Base-by-base conservation (phyloP, 2,329 filamentous ascomycete genomes). In the Xylariomycetidae sp. region DNA sequence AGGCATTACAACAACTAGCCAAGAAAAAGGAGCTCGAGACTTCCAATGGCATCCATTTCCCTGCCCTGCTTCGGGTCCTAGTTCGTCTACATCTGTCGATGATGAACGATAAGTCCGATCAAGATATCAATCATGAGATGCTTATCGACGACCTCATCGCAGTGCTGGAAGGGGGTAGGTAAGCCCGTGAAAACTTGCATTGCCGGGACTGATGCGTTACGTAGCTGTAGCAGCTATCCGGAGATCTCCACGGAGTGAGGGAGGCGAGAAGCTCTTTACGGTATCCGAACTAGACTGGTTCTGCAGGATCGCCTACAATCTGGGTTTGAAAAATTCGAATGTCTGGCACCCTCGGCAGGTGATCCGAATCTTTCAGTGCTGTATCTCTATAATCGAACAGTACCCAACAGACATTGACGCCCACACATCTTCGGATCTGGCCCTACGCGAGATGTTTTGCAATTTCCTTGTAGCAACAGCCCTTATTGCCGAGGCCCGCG, bases 201-300 rank as follows among this genome's bases (percentile, higher is more conserved):
- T 22, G 5, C 13, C 26, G 14, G 22, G 34, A 26, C 36, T 50
- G 32, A 49, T 25, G 9, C 16, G 23, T 33, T 29, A 38, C 37
- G 25, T 36, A 57, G 69, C 69, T 13, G 56, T 60, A 3, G 62
- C 64, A 26, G 62, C 67, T 16, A 69, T 59, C 19, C 45, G 62
- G 19, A 44, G 58, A 38, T 58, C 54, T 13, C 61, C 50, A 3
- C 63, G 51, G 32, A 63, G 63, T 42, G 54, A 48, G 25, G 48
- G 62, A 13, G 66, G 63, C 7, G 57, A 60, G 19, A 74, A 60
- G 41, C 37, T 70, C 1, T 88, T 88, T 50, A 74, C 71, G 1
- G 37, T 70, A 1, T 56, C 67, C 3, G 88, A 95, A 48, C 66
- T 94, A 4, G 74, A 89, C 45, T 94, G 88, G 88, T 89, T 94